These are phyloP conservation scores for Solanum sitiens DNA, from an alignment of 257 asterid species.

Conservation along the genomic window DNA sequence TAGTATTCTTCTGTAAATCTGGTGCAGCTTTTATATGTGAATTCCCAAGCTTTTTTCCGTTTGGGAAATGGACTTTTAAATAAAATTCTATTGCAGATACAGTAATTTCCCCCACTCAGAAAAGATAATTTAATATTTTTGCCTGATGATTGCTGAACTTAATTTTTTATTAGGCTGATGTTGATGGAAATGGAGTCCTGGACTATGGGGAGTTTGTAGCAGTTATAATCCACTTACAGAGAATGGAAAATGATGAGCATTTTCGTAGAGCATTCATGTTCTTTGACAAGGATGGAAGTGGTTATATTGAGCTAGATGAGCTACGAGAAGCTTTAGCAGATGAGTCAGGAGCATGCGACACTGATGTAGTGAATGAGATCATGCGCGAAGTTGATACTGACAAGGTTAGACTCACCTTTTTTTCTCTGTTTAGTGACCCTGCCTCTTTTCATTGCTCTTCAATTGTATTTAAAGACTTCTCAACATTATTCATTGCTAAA, in stretches of 20 bases:
- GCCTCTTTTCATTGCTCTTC: not conserved
- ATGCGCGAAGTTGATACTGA: slow-evolving; percentile 88
- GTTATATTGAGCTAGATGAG: slow-evolving; percentile 74
- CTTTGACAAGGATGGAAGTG: slow-evolving; percentile 79
- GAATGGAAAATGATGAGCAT: slow-evolving; percentile 86
- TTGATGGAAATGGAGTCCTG: slow-evolving; percentile 80
- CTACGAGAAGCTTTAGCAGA: slow-evolving; percentile 65
- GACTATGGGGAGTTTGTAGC: slow-evolving; percentile 96
- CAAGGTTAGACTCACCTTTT: slow-evolving; percentile 40
- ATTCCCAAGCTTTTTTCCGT: not conserved
- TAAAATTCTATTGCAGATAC: not conserved
- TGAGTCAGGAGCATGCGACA: slow-evolving; percentile 66
- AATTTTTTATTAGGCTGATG: slow-evolving; percentile 56
- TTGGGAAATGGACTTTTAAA: not conserved
- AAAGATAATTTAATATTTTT: not conserved
- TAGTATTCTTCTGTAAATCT: not conserved
- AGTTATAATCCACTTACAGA: slow-evolving; percentile 80
- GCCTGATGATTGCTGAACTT: not conserved
- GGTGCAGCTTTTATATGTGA: not conserved
- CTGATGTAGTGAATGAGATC: slow-evolving; percentile 46
- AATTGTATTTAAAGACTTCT: not conserved
- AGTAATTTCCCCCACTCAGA: no score
- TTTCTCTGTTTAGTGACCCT: not conserved
- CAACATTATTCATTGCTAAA: not conserved
- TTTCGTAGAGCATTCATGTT: slow-evolving; percentile 64